A percentile compares a stretch with the other conserved stretches of the same genome.
Evolutionary conservation across 2,329 filamentous ascomycete genomes (phyloP).

Genomic region (Fusarium sp.): DNA sequence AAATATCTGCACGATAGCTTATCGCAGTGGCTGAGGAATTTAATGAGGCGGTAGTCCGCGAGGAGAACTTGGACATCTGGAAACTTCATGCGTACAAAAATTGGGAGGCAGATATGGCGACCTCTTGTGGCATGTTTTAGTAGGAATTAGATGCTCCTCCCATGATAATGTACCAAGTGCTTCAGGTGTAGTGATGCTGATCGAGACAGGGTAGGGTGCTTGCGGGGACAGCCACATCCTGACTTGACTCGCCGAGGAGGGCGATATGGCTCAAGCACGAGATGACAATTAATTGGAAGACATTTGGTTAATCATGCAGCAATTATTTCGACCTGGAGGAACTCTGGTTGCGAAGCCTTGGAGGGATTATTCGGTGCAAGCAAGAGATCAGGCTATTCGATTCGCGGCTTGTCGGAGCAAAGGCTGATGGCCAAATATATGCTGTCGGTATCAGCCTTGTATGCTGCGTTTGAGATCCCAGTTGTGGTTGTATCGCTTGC

Average conservation of each 20-base stretch:
- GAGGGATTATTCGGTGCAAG: not conserved
- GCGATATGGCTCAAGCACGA: not conserved
- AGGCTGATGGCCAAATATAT: not conserved
- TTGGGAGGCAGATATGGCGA: no score
- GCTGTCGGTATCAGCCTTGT: not conserved
- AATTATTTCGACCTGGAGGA: not conserved
- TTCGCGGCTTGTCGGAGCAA: fast-evolving
- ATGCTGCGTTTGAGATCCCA: not conserved
- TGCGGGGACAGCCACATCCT: not conserved
- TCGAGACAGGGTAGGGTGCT: not conserved
- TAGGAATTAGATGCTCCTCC: not conserved
- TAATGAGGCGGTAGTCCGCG: no score
- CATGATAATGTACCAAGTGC: not conserved
- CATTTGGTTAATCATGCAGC: not conserved
- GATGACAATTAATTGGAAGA: not conserved
- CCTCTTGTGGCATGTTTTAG: no score
- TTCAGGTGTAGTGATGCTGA: fast-evolving
- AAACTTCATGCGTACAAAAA: no score
- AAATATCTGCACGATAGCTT: no score
- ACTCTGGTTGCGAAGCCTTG: not conserved
- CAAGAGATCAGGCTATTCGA: not conserved
- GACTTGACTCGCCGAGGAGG: not conserved
- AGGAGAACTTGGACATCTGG: no score
- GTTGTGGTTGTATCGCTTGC: not conserved
- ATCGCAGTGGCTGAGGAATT: no score